Conservation (phyloP, 352 stramenopile species). For the Blastocystis sp. region DNA sequence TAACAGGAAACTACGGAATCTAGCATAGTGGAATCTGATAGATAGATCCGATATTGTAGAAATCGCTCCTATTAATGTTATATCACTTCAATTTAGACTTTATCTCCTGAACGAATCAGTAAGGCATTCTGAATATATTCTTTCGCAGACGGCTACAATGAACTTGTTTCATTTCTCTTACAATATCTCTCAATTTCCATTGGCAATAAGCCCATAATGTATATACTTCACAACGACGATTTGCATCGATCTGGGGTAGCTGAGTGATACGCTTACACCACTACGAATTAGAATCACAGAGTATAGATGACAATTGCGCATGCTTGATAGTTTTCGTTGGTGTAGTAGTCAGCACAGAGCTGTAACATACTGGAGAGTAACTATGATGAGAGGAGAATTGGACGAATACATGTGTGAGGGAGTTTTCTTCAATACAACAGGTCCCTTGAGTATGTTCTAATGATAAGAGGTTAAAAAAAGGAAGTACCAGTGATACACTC, state of each 20-base stretch:
- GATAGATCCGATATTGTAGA: constrained; percentile 31
- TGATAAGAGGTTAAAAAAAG: not conserved
- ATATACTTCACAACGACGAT: not conserved
- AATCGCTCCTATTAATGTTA: not conserved
- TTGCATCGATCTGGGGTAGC: not conserved
- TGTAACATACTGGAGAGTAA: constrained; percentile 7
- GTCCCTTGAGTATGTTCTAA: not conserved
- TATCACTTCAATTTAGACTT: not conserved
- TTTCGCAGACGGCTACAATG: constrained; percentile 4
- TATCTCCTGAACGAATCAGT: not conserved
- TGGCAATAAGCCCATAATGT: constrained; percentile 44
- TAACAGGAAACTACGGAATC: not conserved
- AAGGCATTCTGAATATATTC: constrained; percentile 26
- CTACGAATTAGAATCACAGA: not conserved
- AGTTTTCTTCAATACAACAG: not conserved
- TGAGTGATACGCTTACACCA: constrained; percentile 28
- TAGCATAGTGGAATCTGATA: not conserved
- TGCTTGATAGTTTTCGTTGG: not conserved
- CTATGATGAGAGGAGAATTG: not conserved
- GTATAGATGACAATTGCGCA: not conserved
- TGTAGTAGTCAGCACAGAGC: constrained; percentile 51
- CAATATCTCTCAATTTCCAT: constrained; percentile 7
- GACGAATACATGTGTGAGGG: not conserved
- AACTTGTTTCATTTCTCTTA: not conserved
- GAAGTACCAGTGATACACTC: not conserved